Evolutionary conservation across 805 yeast genomes (phyloP), one percentile per base, ranked within the genome.

Genomic region (Vanderwaltozyma yarrowii): DNA sequence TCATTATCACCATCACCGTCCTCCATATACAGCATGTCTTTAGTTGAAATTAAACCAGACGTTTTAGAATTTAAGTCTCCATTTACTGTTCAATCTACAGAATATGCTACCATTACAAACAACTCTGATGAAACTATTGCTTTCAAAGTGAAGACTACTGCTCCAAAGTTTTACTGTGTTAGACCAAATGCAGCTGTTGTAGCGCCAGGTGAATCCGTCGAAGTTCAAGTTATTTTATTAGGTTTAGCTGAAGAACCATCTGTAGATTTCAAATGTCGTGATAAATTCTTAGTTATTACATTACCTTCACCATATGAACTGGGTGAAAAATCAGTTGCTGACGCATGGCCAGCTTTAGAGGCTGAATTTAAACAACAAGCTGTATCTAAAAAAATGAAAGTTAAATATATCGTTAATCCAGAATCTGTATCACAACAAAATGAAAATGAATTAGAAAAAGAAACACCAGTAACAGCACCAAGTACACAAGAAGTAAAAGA

Each of bases 61-160:
- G 67, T 70, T 41, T 70, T 86, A 63, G 88, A 80, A 61, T 86
- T 35, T 24, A 13, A 48, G 80, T 94, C 88, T 43, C 86, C 94
- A 32, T 78, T 85, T 58, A 73, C 82, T 47, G 70, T 73, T 50
- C 77, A 81, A 48, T 73, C 80, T 31, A 80, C 92, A 14, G 80
- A 78, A 56, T 58, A 52, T 39, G 62, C 64, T 44, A 70, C 61
- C 30, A 61, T 70, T 45, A 59, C 68, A 30, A 81, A 82, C 60
- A 79, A 77, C 50, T 66, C 80, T 30, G 61, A 74, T 13, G 68
- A 69, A 38, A 65, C 76, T 24, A 69, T 78, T 32, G 96, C 95
- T 23, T 92, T 86, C 71, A 92, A 92, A 67, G 96, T 92, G 56
- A 92, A 89, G 67, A 89, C 98, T 33, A 92, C 98, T 6, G 96